A percentile compares a stretch with the other conserved stretches of the same genome.
These are phyloP conservation scores for Ajuga chamaepitys DNA, from an alignment of 257 asterid genomes.

Conservation along the genomic window DNA sequence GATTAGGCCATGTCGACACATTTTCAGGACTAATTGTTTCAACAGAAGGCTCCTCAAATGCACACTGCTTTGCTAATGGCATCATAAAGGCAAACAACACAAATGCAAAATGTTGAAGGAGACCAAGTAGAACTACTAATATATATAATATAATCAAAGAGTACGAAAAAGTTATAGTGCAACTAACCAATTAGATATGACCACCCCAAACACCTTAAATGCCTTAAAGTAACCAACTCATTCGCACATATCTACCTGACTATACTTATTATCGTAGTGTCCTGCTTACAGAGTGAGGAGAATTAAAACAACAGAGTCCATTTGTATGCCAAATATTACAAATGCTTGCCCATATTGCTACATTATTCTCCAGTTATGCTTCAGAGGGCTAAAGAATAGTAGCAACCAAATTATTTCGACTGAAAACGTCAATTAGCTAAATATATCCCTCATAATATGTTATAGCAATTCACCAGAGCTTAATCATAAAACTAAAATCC, in stretches of 20 bases:
- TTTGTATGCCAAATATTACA: too few relatives aligned
- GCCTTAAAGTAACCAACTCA: background rate
- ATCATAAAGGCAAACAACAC: slow-evolving; percentile 86
- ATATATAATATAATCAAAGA: background rate
- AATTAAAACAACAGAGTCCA: too few relatives aligned
- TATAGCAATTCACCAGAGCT: too few relatives aligned
- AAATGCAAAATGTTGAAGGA: background rate
- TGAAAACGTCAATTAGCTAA: too few relatives aligned
- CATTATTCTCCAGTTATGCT: too few relatives aligned
- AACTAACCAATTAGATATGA: background rate
- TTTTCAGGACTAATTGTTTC: slow-evolving; percentile 81
- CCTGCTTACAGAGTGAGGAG: too few relatives aligned
- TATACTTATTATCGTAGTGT: too few relatives aligned
- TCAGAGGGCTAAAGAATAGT: too few relatives aligned
- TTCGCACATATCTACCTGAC: background rate
- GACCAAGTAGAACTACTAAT: background rate
- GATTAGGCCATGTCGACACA: slow-evolving; percentile 68
- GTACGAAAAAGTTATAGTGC: background rate
- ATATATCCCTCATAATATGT: too few relatives aligned
- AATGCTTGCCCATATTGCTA: too few relatives aligned
- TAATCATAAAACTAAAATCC: too few relatives aligned
- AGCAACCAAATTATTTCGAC: too few relatives aligned
- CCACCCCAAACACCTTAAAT: background rate
- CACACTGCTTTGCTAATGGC: slow-evolving; percentile 95
- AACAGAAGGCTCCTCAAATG: slow-evolving; percentile 98